These are phyloP conservation scores for Mallotus repandus DNA, from an alignment of 441 rosid genomes.

Conservation along the genomic window DNA sequence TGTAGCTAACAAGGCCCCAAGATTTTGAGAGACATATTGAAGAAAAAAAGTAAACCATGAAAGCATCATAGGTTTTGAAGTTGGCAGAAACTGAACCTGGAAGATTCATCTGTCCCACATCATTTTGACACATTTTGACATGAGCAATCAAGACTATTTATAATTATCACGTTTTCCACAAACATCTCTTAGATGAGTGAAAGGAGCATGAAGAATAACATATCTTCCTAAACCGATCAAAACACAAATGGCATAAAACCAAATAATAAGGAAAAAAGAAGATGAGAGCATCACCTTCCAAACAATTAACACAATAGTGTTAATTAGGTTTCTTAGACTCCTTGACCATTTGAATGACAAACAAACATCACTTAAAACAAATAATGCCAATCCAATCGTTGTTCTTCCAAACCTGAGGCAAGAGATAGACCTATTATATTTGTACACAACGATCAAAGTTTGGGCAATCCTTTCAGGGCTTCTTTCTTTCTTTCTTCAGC, in stretches of 20 bases:
- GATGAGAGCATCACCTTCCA: neutral
- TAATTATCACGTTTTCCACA: no score
- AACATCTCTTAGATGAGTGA: no score
- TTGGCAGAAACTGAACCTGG: no score
- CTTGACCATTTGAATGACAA: neutral
- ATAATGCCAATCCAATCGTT: neutral
- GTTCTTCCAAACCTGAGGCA: neutral
- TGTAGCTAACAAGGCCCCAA: neutral
- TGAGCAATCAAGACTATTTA: no score
- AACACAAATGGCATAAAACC: neutral
- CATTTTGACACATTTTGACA: no score
- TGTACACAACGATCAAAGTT: neutral
- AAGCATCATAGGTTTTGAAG: neutral
- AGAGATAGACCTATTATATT: neutral
- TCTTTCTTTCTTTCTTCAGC: neutral
- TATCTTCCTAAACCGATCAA: no score
- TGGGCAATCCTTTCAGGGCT: neutral
- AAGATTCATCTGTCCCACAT: no score
- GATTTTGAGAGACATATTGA: neutral
- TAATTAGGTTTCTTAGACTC: neutral
- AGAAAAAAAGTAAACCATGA: neutral
- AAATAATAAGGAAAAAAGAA: neutral
- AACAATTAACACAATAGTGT: neutral
- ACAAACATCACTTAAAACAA: neutral
- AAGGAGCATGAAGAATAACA: no score